These are phyloP conservation scores for Hydnomerulius pinastri DNA, from an alignment of 768 basidiomycete species.

Conservation along the genomic window DNA sequence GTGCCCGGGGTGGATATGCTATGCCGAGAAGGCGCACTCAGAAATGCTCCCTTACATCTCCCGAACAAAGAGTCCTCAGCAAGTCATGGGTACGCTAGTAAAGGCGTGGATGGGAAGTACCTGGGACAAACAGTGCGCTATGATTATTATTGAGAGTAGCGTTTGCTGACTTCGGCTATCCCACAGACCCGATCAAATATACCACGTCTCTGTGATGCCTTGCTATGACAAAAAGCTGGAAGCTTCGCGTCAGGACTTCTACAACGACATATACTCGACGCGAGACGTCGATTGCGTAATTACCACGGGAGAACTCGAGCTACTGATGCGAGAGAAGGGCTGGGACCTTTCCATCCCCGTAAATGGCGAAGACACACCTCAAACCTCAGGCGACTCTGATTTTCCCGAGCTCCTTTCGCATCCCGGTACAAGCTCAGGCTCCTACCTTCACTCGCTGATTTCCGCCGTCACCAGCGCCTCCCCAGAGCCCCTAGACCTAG, in stretches of 20 bases:
- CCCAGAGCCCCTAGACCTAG: slow-evolving; percentile 47
- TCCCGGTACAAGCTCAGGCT: slow-evolving; percentile 87
- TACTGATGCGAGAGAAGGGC: slow-evolving; percentile 78
- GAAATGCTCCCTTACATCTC: slow-evolving; percentile 93
- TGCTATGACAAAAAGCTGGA: slow-evolving; percentile 99
- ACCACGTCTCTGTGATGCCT: slow-evolving; percentile 98
- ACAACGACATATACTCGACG: slow-evolving; percentile 75
- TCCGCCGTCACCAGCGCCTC: slow-evolving; percentile 47
- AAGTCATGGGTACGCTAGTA: slow-evolving; percentile 90
- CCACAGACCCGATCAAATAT: slow-evolving; percentile 79
- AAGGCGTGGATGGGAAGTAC: slow-evolving; percentile 80
- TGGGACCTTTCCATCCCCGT: slow-evolving; percentile 73
- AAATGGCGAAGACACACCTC: slow-evolving; percentile 45
- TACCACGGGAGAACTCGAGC: slow-evolving; percentile 91
- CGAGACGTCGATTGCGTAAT: slow-evolving; percentile 97
- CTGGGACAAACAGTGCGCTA: slow-evolving; percentile 69
- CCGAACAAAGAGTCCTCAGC: slow-evolving; percentile 88
- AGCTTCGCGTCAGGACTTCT: slow-evolving; percentile 93
- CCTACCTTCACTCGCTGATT: slow-evolving; percentile 85
- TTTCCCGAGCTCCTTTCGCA: slow-evolving; percentile 79
- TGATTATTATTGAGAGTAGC: neutral
- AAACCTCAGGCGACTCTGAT: slow-evolving; percentile 9
- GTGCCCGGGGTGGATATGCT: slow-evolving; percentile 99
- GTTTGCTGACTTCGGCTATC: slow-evolving; percentile 4
- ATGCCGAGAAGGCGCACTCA: slow-evolving; percentile 95